phyloP scores from a whole-genome alignment of 495 filamentous ascomycete species.

The Chaetomium cochliodes region DNA sequence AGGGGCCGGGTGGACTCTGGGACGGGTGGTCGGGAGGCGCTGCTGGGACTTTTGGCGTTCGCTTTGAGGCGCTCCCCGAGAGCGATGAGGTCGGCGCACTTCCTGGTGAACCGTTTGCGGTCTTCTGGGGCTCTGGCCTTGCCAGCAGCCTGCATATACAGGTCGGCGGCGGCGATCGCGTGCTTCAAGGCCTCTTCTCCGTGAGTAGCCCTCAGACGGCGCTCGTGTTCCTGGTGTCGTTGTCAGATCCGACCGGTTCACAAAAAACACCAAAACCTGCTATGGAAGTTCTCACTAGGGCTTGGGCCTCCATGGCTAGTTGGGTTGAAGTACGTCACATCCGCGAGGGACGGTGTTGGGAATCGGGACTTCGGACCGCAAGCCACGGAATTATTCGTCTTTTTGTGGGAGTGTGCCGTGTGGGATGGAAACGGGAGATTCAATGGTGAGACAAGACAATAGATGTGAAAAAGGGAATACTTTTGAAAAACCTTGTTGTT shows the following conservation, averaged over 20 bases:
- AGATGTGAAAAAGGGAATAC: background rate
- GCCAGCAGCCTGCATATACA: conserved; percentile 71
- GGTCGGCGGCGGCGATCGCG: conserved; percentile 70
- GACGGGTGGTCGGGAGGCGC: conserved; percentile 36
- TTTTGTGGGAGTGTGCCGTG: background rate
- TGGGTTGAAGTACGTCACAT: background rate
- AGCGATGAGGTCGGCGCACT: conserved; percentile 64
- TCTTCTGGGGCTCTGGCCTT: conserved; percentile 54
- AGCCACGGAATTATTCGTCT: no score
- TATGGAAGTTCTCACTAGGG: conserved; percentile 20
- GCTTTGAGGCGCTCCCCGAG: conserved; percentile 73
- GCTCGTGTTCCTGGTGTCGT: conserved; percentile 59
- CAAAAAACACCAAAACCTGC: background rate
- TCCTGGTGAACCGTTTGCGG: conserved; percentile 57
- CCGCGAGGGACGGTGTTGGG: background rate
- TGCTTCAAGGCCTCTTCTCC: conserved; percentile 68
- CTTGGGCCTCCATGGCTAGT: conserved; percentile 32
- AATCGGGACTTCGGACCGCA: no score
- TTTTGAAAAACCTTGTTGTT: background rate
- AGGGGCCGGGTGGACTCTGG: conserved; percentile 62
- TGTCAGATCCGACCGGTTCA: conserved; percentile 29
- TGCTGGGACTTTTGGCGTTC: conserved; percentile 26
- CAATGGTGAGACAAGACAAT: background rate
- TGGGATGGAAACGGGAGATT: background rate
- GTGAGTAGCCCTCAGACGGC: conserved; percentile 50